phyloP scores from a whole-genome alignment of 2,329 filamentous ascomycete species.

The Cladorrhinum sp. region DNA sequence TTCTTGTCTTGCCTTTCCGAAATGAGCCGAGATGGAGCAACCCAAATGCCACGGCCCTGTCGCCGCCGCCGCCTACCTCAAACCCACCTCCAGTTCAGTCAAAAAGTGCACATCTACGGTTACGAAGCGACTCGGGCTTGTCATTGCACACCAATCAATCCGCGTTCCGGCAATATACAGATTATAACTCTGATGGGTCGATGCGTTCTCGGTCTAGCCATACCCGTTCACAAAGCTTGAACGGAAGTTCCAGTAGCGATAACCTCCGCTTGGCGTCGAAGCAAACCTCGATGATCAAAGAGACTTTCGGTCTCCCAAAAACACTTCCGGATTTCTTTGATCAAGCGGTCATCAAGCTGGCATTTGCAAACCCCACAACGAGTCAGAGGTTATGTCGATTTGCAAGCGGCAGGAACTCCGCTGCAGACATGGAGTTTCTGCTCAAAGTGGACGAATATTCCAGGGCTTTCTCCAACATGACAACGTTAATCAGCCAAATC shows the following conservation, averaged over 20 bases:
- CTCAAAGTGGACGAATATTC: slow-evolving; percentile 47
- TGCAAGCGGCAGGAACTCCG: slow-evolving; percentile 44
- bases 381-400: slow-evolving; percentile 47
- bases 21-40: slow-evolving; percentile 15
- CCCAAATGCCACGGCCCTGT: slow-evolving; percentile 21
- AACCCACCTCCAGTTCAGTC: slow-evolving; percentile 20
- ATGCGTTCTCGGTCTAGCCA: slow-evolving; percentile 25
- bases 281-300: slow-evolving; percentile 4
- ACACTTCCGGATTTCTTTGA: slow-evolving; percentile 46
- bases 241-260: slow-evolving; percentile 22
- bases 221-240: slow-evolving; percentile 9
- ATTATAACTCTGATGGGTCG: slow-evolving; percentile 43
- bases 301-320: slow-evolving; percentile 10
- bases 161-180: slow-evolving; percentile 44
- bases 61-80: slow-evolving; percentile 27
- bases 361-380: slow-evolving; percentile 47
- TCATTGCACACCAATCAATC: slow-evolving; percentile 43
- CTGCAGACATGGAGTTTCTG: slow-evolving; percentile 50
- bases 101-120: slow-evolving; percentile 26
- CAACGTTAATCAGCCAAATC: slow-evolving; percentile 37
- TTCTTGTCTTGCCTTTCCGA: slow-evolving; percentile 11
- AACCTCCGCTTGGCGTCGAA: slow-evolving; percentile 12
- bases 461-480: slow-evolving; percentile 39
- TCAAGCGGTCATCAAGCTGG: slow-evolving; percentile 48
- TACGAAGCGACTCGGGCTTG: slow-evolving; percentile 48